Evolutionary conservation across 75 land plant genomes (phyloP), one percentile per base, ranked within the genome.

Genomic region (Selaginella tamariscina): DNA sequence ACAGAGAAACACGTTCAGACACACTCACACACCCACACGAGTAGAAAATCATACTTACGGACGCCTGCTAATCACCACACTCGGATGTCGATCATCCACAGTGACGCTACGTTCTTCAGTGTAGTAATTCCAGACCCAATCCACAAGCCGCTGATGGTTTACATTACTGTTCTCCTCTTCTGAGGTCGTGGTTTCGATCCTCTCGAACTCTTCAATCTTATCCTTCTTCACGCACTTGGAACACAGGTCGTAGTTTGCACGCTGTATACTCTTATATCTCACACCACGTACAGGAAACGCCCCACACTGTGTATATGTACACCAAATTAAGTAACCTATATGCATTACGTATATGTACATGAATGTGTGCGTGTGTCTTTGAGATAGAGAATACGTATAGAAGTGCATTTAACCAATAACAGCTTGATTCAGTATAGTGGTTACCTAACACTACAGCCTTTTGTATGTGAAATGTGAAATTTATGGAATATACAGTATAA

Each of bases 121-220:
- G 66, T 88, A 93, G 64, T 93, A 93, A 33, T 84, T 84, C 95
- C 98, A 93, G 11, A 93, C 85, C 98, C 98, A 93, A 44, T 89
- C 89, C 31, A 82, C 64, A n/a, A 93, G 77, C 33, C 73, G 70
- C 22, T 89, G 85, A 63, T 75, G 82, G 64, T 82, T 78, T 54
- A 63, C 65, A 55, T 0, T 32, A 1, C 62, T 64, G 55, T 30
- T 30, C 24, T 60, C 44, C 20, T 33, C 66, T 26, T 62, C 24
- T 1, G 71, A 29, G 30, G 2, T 8, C 11, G 30, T 1, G 27
- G 28, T 56, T 18, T 29, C 65, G 24, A 20, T 33, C 49, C 8
- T 67, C 13, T 33, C 56, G 2, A 31, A 55, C 33, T 20, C 18
- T 13, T 33, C 27, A 27, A 8, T 27, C 30, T 32, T 28, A 31